Percentiles rank a stretch among this genome's conserved stretches.
Evolutionary conservation across 306 rosid genomes (phyloP).

Genomic region (Quercus dentata): DNA sequence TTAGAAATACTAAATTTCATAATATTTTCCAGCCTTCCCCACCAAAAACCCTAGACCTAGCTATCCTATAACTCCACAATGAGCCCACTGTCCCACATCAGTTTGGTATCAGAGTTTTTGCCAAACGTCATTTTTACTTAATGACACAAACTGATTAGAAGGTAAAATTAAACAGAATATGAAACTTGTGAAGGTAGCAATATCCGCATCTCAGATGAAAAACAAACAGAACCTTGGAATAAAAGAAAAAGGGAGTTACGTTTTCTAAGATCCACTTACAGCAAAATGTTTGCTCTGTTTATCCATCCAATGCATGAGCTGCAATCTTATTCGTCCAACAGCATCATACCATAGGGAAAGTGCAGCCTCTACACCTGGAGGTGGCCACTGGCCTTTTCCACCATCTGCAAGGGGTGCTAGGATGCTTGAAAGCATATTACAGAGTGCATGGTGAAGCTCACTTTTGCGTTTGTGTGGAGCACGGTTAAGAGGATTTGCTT

Average conservation of each 20-base stretch:
- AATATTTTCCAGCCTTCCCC: no score
- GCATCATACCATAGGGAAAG: conserved; percentile 96
- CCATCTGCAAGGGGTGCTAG: conserved; percentile 98
- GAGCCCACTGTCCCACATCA: no score
- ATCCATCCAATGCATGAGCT: conserved; percentile 93
- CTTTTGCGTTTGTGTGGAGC: conserved; percentile 95
- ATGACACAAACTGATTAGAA: not conserved
- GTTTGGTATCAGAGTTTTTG: no score
- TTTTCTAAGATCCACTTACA: conserved; percentile 42
- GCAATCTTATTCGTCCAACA: conserved; percentile 89
- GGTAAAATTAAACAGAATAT: not conserved
- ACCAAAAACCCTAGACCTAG: no score
- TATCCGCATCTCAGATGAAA: not conserved
- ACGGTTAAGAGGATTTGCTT: conserved; percentile 97
- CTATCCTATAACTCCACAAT: no score
- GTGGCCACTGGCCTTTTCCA: conserved; percentile 99
- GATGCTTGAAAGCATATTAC: conserved; percentile 95
- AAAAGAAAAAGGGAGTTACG: not conserved
- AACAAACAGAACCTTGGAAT: not conserved
- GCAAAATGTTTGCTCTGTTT: conserved; percentile 97
- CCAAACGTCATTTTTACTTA: not conserved
- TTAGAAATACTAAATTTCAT: no score
- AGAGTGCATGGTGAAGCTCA: conserved; percentile 95
- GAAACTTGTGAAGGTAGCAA: not conserved
- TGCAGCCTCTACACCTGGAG: conserved; percentile 94